These are phyloP conservation scores for Coemansia sp. DNA, from an alignment of 192 early-diverging fungal genomes.

Conservation along the genomic window DNA sequence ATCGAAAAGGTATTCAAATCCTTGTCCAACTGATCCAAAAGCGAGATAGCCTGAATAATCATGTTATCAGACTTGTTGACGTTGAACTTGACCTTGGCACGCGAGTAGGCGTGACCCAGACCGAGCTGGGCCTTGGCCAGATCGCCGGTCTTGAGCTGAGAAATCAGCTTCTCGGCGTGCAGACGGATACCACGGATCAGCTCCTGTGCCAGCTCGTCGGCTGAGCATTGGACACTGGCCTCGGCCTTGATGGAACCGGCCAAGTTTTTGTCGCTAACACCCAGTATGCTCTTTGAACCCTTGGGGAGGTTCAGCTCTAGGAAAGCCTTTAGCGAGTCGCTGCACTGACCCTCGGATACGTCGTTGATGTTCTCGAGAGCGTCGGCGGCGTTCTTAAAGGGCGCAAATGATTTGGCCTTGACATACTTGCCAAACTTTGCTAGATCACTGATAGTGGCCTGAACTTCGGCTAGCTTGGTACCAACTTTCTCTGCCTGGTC, in stretches of 20 bases:
- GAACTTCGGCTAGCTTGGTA: slow-evolving; percentile 87
- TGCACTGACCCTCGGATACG: slow-evolving; percentile 95
- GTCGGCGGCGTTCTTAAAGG: slow-evolving; percentile 96
- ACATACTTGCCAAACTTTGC: slow-evolving; percentile 89
- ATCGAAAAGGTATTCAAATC: slow-evolving; percentile 98
- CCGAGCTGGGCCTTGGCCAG: slow-evolving; percentile 93
- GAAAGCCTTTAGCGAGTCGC: slow-evolving; percentile 87
- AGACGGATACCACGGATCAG: slow-evolving; percentile 92
- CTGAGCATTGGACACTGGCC: slow-evolving; percentile 75
- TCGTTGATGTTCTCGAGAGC: slow-evolving; percentile 99
- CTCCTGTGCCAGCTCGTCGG: slow-evolving; percentile 85
- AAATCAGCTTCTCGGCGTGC: slow-evolving; percentile 85
- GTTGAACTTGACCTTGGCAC: slow-evolving; percentile 99
- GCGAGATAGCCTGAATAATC: slow-evolving; percentile 90
- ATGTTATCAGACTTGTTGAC: slow-evolving; percentile 98
- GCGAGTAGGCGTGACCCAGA: slow-evolving; percentile 97
- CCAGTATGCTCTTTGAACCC: slow-evolving; percentile 75
- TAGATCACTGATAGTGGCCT: slow-evolving; percentile 79
- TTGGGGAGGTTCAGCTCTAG: slow-evolving; percentile 92
- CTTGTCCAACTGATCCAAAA: slow-evolving; percentile 98
- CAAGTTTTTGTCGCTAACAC: slow-evolving; percentile 87
- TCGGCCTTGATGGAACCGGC: slow-evolving; percentile 67
- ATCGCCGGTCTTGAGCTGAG: slow-evolving; percentile 91
- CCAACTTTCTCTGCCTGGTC: slow-evolving; percentile 94
- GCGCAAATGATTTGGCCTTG: slow-evolving; percentile 92